Base-by-base conservation (phyloP, 495 filamentous ascomycete species). In the Penicillium flavigenum region DNA sequence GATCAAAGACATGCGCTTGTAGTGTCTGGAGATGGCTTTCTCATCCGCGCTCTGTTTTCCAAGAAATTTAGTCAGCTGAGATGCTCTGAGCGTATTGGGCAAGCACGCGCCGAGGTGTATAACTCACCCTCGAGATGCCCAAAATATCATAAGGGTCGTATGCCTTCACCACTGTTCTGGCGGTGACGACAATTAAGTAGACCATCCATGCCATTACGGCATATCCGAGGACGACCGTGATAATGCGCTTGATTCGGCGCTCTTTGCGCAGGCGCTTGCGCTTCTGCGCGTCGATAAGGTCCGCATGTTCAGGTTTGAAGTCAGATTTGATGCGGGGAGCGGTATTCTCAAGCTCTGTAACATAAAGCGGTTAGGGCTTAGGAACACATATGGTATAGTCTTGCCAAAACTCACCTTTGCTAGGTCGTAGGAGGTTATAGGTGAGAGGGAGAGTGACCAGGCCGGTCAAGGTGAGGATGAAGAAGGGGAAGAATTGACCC, bases 401-500 rank as follows among this genome's bases (percentile, higher is more conserved):
- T 16, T 22, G 17, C 31, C 7, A 24, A 69, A 68, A 71, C 80
- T 55, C 74, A 86, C 81, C 88, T 81, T 89, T 89, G 72, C 82
- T 90, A 12, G 86, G 84, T 71, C 84, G 86, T 56, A 95, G 79
- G 56, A 93, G 81, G 56, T 85, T 88, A 72, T 92, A 96, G 61
- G 94, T 96, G 67, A 96, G 80, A 58, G 94, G 95, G 47, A 97
- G 74, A 17, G 92, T 96, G 76, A 98, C 80, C 55, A 98, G 86
- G 68, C 86, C 84, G 54, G 88, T 83, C 61, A 98, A 83, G 47
- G 91, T 96, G 67, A 97, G 83, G 74, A 98, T 84, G 81, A 98
- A 98, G 82, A 92, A 97, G 64, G 94, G 94, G 82, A 96, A 98
- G 80, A 96, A 96, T 86, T 96, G 88, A 44, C 92, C 93, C 86